Evolutionary conservation across 352 stramenopile species (phyloP).

Genomic region (Pythium volutum): DNA sequence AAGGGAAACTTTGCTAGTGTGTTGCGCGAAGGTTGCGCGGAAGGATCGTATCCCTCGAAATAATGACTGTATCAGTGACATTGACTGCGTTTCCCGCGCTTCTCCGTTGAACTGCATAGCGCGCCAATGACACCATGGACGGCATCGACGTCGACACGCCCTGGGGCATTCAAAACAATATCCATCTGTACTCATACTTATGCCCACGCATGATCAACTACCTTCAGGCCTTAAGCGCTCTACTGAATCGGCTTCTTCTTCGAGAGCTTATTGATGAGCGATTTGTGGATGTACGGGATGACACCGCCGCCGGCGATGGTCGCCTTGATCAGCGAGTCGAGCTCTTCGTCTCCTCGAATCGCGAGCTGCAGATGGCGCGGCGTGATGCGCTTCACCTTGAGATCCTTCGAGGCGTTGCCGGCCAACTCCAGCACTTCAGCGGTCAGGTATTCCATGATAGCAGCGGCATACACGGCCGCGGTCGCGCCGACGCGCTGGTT

Average conservation of each 20-base stretch:
- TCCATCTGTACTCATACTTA: slow-evolving; percentile 23
- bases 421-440: slow-evolving; percentile 99
- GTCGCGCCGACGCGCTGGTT: slow-evolving; percentile 99
- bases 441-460: slow-evolving; percentile 99
- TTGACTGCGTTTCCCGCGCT: slow-evolving; percentile 6
- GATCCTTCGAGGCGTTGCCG: slow-evolving; percentile 96
- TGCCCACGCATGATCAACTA: slow-evolving; percentile 4
- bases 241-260: slow-evolving; percentile 87
- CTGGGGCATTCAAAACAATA: background rate
- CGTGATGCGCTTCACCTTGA: slow-evolving; percentile 98
- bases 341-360: slow-evolving; percentile 99
- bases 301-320: slow-evolving; percentile 99
- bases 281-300: slow-evolving; percentile 99
- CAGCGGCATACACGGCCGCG: slow-evolving; percentile 99
- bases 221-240: background rate
- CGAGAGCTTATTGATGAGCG: slow-evolving; percentile 98
- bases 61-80: slow-evolving; percentile 4
- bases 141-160: background rate
- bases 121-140: background rate
- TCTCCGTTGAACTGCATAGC: background rate
- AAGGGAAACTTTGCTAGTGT: background rate
- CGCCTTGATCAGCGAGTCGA: slow-evolving; percentile 99
- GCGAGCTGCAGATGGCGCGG: slow-evolving; percentile 99
- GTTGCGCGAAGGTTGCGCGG: slow-evolving; percentile 28
- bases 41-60: background rate